Conservation (phyloP, 371 early-diverging fungal genomes). For the Nematocida ironsii region DNA sequence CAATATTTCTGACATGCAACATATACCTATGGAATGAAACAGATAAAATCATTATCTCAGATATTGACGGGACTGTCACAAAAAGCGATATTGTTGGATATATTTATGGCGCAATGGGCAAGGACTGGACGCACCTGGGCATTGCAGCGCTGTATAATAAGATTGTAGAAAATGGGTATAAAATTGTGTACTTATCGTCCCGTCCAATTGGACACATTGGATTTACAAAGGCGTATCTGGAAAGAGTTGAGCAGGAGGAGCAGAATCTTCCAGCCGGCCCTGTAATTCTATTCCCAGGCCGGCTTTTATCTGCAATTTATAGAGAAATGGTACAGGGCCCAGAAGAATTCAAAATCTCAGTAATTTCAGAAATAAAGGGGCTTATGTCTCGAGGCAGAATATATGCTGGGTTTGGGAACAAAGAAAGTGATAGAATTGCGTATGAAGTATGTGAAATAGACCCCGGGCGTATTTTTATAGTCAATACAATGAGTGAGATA, state of each 20-base stretch:
- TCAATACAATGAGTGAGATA: slow-evolving; percentile 84
- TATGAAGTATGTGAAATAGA: slow-evolving; percentile 89
- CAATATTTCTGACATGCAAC: slow-evolving; percentile 75
- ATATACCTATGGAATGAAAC: slow-evolving; percentile 81
- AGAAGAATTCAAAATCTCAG: slow-evolving; percentile 93
- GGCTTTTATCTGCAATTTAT: slow-evolving; percentile 77
- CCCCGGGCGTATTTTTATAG: slow-evolving; percentile 86
- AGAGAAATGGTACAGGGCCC: slow-evolving; percentile 88
- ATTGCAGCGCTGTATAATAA: slow-evolving; percentile 89
- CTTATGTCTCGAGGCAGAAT: slow-evolving; percentile 80
- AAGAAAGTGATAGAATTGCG: slow-evolving; percentile 84
- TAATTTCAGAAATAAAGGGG: slow-evolving; percentile 80
- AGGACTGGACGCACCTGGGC: slow-evolving; percentile 94
- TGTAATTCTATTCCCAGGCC: slow-evolving; percentile 89
- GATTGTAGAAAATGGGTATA: slow-evolving; percentile 86
- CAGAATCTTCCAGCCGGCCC: slow-evolving; percentile 90
- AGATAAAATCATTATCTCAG: slow-evolving; percentile 86
- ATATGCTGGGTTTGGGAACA: slow-evolving; percentile 96
- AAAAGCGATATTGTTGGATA: slow-evolving; percentile 90
- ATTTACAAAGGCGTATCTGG: slow-evolving; percentile 83
- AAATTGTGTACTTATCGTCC: slow-evolving; percentile 87
- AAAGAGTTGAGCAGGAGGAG: slow-evolving; percentile 79
- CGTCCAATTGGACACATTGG: slow-evolving; percentile 88
- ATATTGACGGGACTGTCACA: slow-evolving; percentile 98
- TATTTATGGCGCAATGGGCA: slow-evolving; percentile 89